Evolutionary conservation across 2,329 filamentous ascomycete species (phyloP), one percentile per base, ranked within the genome.

Genomic region (Madurella mycetomatis): DNA sequence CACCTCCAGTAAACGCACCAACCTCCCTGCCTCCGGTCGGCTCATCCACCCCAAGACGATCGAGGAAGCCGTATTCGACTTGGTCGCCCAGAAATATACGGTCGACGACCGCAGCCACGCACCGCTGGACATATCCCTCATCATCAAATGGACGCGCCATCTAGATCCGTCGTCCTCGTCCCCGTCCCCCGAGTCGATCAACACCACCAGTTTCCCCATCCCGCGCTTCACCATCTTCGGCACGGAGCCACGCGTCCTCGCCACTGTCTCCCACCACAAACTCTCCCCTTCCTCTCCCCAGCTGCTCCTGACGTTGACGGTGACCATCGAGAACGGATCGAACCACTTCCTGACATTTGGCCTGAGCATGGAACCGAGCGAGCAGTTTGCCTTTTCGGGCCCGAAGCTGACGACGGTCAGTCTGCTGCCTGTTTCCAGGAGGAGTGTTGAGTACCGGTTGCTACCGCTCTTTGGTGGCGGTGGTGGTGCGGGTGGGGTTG

Each of bases 311-410:
- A 71, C 75, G 53, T 68, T 84, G 13, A 72, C 78, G 41, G 67
- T 83, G 67, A 90, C 84, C 3, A 84, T 99, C 53, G 94, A 99
- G 72, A 99, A 99, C 68, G 88, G 92, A 0, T 96, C 92, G 0
- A 87, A 85, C 68, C 94, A 99, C 69, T 95, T 96, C 71, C 81
- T 99, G 47, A 96, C 92, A 0, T 99, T 99, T 72, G 91, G 89
- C 31, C 71, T 97, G 47, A 84, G 79, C 25, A 95, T 99, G 91
- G 92, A 99, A 63, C 88, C 91, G 2, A 92, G 84, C 67, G 90
- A 95, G 60, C 83, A 90, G 50, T 97, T 97, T 71, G 92, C 91
- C 0, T 97, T 99, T 70, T 91, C 89, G 8, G 94, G 94, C 0
- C 78, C 89, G 1, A 97, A 97, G 73, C 80, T 87, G 60, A 85